These are phyloP conservation scores for Zasmidium citrigriseum DNA, from an alignment of 2,329 filamentous ascomycete genomes.

Conservation along the genomic window DNA sequence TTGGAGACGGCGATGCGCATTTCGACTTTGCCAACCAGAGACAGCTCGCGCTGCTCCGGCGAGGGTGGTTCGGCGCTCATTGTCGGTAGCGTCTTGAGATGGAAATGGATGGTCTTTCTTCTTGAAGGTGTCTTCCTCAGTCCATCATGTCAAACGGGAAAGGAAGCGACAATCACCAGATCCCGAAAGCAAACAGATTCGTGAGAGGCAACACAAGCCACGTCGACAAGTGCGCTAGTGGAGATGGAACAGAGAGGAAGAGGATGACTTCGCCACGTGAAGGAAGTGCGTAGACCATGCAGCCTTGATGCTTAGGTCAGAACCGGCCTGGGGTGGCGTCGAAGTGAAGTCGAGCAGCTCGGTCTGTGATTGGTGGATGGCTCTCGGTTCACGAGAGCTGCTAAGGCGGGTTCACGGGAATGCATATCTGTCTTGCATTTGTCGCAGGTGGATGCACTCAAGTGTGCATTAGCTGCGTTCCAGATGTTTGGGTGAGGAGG, in stretches of 20 bases:
- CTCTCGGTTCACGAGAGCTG: not conserved
- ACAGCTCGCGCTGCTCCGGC: slow-evolving; percentile 70
- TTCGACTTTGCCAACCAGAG: slow-evolving; percentile 81
- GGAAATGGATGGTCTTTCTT: not conserved
- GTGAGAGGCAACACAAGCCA: not conserved
- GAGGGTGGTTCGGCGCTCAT: slow-evolving; percentile 22
- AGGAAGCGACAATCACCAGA: not conserved
- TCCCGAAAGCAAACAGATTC: too few species aligned
- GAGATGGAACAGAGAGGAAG: not conserved
- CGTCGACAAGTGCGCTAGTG: not conserved
- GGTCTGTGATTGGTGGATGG: not conserved
- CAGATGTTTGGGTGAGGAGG: too few species aligned
- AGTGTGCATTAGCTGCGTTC: not conserved
- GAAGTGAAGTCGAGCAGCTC: not conserved
- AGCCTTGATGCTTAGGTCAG: not conserved
- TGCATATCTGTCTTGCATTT: slow-evolving; percentile 1
- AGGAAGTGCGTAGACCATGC: not conserved
- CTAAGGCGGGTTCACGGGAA: not conserved
- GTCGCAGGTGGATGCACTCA: not conserved
- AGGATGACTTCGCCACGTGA: not conserved
- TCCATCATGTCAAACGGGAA: not conserved
- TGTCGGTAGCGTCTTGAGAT: not conserved
- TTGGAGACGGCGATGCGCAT: slow-evolving; percentile 80
- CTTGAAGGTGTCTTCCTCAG: not conserved
- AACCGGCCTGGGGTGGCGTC: not conserved